Evolutionary conservation across 2,329 filamentous ascomycete genomes (phyloP), one percentile per base, ranked within the genome.

Genomic region (Chlorencoelia australis): DNA sequence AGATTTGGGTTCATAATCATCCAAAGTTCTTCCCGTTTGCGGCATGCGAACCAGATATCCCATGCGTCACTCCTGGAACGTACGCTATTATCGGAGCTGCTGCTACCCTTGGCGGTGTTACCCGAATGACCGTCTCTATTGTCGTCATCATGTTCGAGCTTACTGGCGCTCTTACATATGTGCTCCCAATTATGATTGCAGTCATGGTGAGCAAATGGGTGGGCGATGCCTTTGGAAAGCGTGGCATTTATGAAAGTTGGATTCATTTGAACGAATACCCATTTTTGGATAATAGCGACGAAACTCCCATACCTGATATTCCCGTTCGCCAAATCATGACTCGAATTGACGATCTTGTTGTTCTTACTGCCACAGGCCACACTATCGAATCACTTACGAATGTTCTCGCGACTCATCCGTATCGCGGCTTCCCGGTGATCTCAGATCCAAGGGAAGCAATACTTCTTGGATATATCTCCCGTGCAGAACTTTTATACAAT

Each of bases 131-230:
- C 0, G 87, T 95, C 8, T 95, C 88, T 9, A 95, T 98, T 48
- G 89, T 98, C 4, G 91, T 96, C 53, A 98, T 98, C 63, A 95
- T 95, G 82, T 98, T 98, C 55, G 91, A 98, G 65, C 78, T 98
- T 38, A 98, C 91, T 0, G 91, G 91, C 35, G 91, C 91, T 1
- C 71, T 98, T 18, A 94, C 87, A 1, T 96, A 96, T 56, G 89
- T 98, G 32, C 75, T 98, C 6, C 91, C 91, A 37, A 98, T 96
- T 59, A 98, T 98, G 91, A 84, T 98, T 46, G 87, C 88, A 28
- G 91, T 98, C 54, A 94, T 98, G 88, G 71, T 96, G 29, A 84
- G 84, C 44, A 98, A 98, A 64, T 98, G 91, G 91, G 86, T 94
- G 17, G 91, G 88, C 53, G 91, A 98, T 59, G 89, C 87, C 33